A percentile compares a stretch with the other conserved stretches of the same genome.
Evolutionary conservation across 768 basidiomycete species (phyloP).

Genomic region (Leccinum arenicola): DNA sequence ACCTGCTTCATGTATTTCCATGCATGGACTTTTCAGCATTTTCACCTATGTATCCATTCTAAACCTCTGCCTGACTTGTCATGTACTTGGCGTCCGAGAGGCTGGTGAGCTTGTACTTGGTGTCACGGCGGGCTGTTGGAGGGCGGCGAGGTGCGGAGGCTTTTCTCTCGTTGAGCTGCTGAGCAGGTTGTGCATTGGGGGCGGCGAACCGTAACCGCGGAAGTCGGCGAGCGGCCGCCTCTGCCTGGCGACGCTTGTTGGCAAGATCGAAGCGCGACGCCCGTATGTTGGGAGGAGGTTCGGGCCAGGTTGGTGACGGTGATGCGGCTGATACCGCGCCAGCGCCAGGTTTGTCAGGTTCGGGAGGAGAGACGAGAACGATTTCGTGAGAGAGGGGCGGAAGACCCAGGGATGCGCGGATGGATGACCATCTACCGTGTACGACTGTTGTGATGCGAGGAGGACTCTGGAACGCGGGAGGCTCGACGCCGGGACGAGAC

Average conservation of each 20-base stretch:
- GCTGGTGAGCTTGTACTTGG: not conserved
- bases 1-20: conserved; percentile 17
- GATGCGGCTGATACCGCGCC: not conserved
- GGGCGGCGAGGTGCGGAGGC: not conserved
- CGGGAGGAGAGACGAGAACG: not conserved
- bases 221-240: conserved; percentile 9
- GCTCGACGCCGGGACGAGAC: conserved; percentile 7
- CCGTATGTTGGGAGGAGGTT: conserved; percentile 4
- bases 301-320: not conserved
- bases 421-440: conserved; percentile 33
- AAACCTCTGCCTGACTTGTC: not conserved
- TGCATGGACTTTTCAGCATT: conserved; percentile 6
- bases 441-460: not conserved
- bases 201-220: conserved; percentile 26
- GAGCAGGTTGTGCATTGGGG: not conserved
- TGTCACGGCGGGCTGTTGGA: not conserved
- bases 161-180: conserved; percentile 7
- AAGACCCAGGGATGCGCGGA: conserved; percentile 32
- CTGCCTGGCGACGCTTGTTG: conserved; percentile 10
- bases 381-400: conserved; percentile 19
- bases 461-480: not conserved
- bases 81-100: not conserved
- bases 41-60: conserved; percentile 3
- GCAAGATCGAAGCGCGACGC: conserved; percentile 25
- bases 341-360: not conserved